These are phyloP conservation scores for Linum usitatissimum DNA, from an alignment of 345 rosid species.

Conservation along the genomic window DNA sequence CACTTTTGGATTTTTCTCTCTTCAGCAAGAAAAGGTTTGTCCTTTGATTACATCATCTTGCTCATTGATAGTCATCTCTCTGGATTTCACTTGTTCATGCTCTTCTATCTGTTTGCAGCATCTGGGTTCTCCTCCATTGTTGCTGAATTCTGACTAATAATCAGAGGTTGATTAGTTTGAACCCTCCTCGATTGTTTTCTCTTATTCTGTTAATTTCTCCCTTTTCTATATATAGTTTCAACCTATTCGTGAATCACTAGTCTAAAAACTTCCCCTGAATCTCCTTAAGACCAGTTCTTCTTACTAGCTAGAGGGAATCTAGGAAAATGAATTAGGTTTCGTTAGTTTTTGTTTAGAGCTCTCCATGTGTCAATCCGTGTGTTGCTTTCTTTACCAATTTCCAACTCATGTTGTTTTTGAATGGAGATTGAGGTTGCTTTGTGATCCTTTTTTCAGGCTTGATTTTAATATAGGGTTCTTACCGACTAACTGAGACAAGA, in stretches of 20 bases:
- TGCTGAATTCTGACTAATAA: slow-evolving; percentile 3
- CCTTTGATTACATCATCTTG: neutral
- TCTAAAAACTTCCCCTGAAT: neutral
- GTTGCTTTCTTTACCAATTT: neutral
- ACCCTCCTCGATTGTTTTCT: neutral
- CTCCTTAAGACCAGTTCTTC: slow-evolving; percentile 16
- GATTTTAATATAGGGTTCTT: neutral
- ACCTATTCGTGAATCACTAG: neutral
- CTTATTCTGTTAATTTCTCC: slow-evolving; percentile 1
- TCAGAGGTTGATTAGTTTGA: slow-evolving; percentile 6
- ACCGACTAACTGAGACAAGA: neutral
- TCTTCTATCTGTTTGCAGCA: neutral
- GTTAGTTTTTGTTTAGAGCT: neutral
- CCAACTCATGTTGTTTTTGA: neutral
- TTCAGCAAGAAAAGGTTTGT: neutral
- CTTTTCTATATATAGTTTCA: slow-evolving; percentile 4
- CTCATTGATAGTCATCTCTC: neutral
- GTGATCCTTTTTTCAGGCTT: neutral
- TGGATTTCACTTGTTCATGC: neutral
- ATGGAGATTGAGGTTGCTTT: neutral
- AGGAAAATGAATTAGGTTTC: neutral
- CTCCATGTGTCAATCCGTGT: slow-evolving; percentile 1
- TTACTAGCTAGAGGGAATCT: neutral
- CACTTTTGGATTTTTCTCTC: neutral
- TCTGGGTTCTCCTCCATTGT: neutral